Evolutionary conservation across 2,329 filamentous ascomycete genomes (phyloP).

Genomic region (Arthrocladium fulminans): DNA sequence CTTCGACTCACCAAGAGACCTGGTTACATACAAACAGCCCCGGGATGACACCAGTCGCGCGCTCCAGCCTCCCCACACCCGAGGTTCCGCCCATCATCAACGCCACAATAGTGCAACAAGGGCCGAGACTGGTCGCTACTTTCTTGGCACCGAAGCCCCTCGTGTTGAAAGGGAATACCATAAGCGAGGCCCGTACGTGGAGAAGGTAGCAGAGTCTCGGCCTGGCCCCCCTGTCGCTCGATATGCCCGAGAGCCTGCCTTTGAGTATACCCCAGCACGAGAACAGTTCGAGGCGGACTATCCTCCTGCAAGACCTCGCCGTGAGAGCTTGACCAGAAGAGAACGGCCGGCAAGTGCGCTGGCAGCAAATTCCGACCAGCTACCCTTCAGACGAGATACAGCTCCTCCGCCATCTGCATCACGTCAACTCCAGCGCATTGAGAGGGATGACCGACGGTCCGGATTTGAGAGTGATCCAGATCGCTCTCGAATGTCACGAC

Average conservation of each 20-base stretch:
- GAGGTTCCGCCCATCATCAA: constrained; percentile 14
- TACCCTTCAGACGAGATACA: constrained; percentile 15
- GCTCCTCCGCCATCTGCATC: constrained; percentile 17
- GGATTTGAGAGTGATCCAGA: constrained; percentile 18
- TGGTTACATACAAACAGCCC: not conserved
- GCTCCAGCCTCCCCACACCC: constrained; percentile 17
- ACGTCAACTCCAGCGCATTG: constrained; percentile 20
- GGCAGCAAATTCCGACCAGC: constrained; percentile 17
- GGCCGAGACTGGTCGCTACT: constrained; percentile 16
- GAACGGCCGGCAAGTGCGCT: constrained; percentile 22
- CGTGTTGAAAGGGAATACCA: constrained; percentile 3
- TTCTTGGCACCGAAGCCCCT: not conserved
- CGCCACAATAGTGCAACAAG: constrained; percentile 20
- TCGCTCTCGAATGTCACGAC: constrained; percentile 10
- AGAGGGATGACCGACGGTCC: constrained; percentile 12
- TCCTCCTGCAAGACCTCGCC: constrained; percentile 25
- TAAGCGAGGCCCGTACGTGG: constrained; percentile 3
- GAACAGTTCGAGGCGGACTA: constrained; percentile 41
- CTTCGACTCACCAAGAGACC: not conserved
- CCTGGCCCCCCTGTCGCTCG: not conserved
- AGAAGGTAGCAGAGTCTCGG: constrained; percentile 5
- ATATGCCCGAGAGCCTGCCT: constrained; percentile 23
- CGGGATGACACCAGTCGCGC: constrained; percentile 15
- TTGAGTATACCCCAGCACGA: constrained; percentile 40
- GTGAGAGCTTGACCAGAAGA: constrained; percentile 26